Evolutionary conservation across 2,329 filamentous ascomycete species (phyloP), one percentile per base, ranked within the genome.

Genomic region (Xylaria sp.): DNA sequence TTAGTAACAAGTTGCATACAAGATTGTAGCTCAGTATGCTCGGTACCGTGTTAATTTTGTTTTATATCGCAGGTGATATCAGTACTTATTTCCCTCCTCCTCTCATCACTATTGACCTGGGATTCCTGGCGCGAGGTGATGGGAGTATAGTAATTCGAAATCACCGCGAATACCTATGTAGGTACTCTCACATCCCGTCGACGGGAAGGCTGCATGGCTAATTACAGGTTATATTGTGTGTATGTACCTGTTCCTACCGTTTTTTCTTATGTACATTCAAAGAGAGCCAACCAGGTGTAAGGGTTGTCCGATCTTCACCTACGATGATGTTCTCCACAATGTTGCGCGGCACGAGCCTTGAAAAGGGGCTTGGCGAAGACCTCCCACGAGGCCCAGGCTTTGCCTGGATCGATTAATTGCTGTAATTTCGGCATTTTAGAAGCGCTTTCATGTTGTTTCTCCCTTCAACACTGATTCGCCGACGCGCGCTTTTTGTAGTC

Each of bases 351-450:
- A 64, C 36, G 47, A 55, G 17, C 54, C 58, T 27, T 36, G 50
- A 60, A 69, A 69, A 61, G 60, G 72, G 68, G 65, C 68, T 68
- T 70, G 68, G 69, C 65, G 64, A 45, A 32, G 36, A 54, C 30
- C 45, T 62, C 42, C 14, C 45, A 57, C 12, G 9, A 32, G 53
- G 39, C 45, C 36, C 45, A 56, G 39, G 57, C 36, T 58, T 17
- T 32, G 27, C 53, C 32, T 64, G 51, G 34, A 27, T 53, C 24
- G 59, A 73, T 74, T 73, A 66, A 75, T 75, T 75, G 65, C 69
- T 68, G 71, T 64, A 76, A 76, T 76, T 71, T 76, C 75, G 72
- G 74, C 68, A 70, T 67, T 72, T 59, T 51, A 58, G 24, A 66
- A 48, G 61, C 9, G 57, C 59, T 70, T 60, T 56, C 48, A 67